Evolutionary conservation across 129 eudicot genomes (phyloP), one percentile per base, ranked within the genome.

Genomic region (Chrysanthemum makinoi): DNA sequence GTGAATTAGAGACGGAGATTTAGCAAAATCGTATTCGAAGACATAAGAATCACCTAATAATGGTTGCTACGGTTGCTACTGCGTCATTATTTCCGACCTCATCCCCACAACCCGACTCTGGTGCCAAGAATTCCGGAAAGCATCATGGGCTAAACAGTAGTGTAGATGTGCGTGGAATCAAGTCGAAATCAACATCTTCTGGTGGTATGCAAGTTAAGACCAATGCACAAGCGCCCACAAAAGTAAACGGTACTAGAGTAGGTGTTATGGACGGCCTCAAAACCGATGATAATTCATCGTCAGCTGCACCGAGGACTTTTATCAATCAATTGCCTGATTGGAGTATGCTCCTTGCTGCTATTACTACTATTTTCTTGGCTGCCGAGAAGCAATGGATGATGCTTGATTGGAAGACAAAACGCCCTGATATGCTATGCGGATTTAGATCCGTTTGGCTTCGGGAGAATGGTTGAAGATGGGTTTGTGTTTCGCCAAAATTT

Each of bases 331-430:
- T 95, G 67, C 99, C 99, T 49, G 99, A 95, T 78, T 95, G 99
- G 99, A 88, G 99, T 80, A 95, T 95, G 99, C 97, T 95, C 15
- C 97, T 95, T 69, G 99, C 97, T 80, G 99, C 99, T 43, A 95
- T 95, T 19, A 95, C 99, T 1, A 95, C 99, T 7, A 82, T 95
- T 48, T 95, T 95, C 76, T 81, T 95, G 85, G 99, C 99, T 51
- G 99, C 99, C 8, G 99, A 95, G 76, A 95, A 95, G 85, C 99
- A 95, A 74, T 95, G 97, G 99, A 95, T 88, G 99, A 95, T 90
- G 97, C 86, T 95, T 59, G 99, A 95, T 73, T 95, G 97, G 99
- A 95, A 95, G 80, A 92, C 99, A 0, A 95, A 86, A 69, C 84
- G 99, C n/a, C 83, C 99, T 3, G 99, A 95, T 48, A 80, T 81